Conservation (phyloP, 2,329 filamentous ascomycete genomes). For the Hymenoscyphus occultus region DNA sequence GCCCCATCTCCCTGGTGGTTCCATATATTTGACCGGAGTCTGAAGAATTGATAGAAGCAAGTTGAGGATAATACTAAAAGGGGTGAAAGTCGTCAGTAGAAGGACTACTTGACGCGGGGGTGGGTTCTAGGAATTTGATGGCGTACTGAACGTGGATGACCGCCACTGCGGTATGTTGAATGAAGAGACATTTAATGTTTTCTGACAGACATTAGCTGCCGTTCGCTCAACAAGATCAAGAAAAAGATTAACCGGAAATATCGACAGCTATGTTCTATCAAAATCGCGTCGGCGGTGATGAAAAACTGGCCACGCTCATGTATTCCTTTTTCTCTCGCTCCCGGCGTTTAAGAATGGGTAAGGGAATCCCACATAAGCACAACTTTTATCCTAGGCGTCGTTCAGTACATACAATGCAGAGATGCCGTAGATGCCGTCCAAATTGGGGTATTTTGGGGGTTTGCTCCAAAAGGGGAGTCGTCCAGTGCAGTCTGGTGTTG, state of each 20-base stretch:
- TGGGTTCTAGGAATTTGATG: slow-evolving; percentile 8
- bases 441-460: neutral
- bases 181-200: slow-evolving; percentile 27
- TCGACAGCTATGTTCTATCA: slow-evolving; percentile 8
- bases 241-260: slow-evolving; percentile 18
- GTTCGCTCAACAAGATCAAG: slow-evolving; percentile 6
- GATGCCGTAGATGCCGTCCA: neutral
- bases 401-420: slow-evolving; percentile 8
- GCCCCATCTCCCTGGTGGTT: slow-evolving; percentile 30
- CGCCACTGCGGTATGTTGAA: slow-evolving; percentile 27
- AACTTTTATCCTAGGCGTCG: slow-evolving; percentile 7
- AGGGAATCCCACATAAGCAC: slow-evolving; percentile 8
- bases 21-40: slow-evolving; percentile 27
- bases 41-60: slow-evolving; percentile 24
- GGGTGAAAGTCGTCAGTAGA: slow-evolving; percentile 13
- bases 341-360: slow-evolving; percentile 22
- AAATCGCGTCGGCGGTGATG: slow-evolving; percentile 18
- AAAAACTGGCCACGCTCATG: slow-evolving; percentile 13
- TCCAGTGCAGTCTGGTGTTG: slow-evolving; percentile 19
- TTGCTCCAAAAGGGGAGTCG: slow-evolving; percentile 9
- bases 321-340: slow-evolving; percentile 9
- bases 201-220: slow-evolving; percentile 21
- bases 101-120: slow-evolving; percentile 4
- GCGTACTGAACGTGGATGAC: slow-evolving; percentile 28
- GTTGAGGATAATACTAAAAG: slow-evolving; percentile 28